Conservation (phyloP, 108 stramenopile species). For the Cyclotella distinguenda region DNA sequence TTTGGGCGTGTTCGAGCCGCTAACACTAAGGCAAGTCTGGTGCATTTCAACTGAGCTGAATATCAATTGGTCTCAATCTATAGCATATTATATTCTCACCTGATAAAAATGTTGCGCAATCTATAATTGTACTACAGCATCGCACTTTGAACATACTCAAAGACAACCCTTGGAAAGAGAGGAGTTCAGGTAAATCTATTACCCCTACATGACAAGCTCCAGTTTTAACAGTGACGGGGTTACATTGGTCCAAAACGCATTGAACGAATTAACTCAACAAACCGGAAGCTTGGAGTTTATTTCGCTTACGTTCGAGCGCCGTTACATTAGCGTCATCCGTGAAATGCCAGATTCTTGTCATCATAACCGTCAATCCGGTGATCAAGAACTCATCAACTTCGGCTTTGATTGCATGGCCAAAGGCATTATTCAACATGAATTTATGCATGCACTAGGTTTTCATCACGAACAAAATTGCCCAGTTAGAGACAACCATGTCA, state of each 20-base stretch:
- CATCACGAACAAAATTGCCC: conserved; percentile 27
- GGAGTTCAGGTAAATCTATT: not conserved
- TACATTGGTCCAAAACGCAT: not conserved
- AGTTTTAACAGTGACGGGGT: not conserved
- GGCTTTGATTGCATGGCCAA: conserved; percentile 1
- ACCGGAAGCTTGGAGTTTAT: conserved; percentile 2
- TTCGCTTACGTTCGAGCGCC: not conserved
- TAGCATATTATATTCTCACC: no score
- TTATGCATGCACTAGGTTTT: conserved; percentile 31
- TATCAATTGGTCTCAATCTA: no score
- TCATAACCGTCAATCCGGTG: not conserved
- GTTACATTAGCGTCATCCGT: not conserved
- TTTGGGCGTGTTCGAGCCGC: not conserved
- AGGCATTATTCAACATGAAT: conserved; percentile 24
- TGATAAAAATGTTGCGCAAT: not conserved
- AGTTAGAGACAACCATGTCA: conserved; percentile 24
- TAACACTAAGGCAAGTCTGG: not conserved
- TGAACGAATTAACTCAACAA: not conserved
- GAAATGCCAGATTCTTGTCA: conserved; percentile 8
- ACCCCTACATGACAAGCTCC: not conserved
- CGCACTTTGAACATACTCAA: not conserved
- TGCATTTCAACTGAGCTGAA: no score
- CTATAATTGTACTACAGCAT: conserved; percentile 3
- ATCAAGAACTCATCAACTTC: not conserved
- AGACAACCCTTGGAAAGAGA: not conserved